Evolutionary conservation across 441 rosid species (phyloP).

Genomic region (Gossypium schwendimanii): DNA sequence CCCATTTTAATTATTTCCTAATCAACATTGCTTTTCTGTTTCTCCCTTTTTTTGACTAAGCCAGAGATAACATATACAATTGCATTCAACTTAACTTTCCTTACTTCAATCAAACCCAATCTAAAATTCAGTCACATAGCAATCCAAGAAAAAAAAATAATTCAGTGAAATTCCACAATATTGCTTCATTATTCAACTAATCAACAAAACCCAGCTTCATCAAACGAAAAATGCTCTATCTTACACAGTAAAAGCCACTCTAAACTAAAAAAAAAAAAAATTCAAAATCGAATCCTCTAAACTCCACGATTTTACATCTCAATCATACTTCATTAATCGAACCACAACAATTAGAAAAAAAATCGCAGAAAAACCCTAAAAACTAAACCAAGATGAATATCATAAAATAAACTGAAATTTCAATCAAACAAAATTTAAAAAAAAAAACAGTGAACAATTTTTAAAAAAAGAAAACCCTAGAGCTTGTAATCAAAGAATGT

Average conservation of each 20-base stretch:
- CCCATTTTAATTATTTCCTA: conserved; percentile 2
- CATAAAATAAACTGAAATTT: conserved; percentile 23
- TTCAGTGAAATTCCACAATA: background rate
- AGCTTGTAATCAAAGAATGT: conserved; percentile 24
- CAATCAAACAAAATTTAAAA: conserved; percentile 4
- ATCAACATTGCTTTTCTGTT: background rate
- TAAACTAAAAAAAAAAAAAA: conserved; percentile 2
- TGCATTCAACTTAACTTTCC: conserved; percentile 13
- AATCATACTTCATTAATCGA: conserved; percentile 35
- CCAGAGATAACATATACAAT: background rate
- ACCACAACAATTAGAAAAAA: conserved; percentile 10
- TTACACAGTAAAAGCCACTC: conserved; percentile 4
- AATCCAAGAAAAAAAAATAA: background rate
- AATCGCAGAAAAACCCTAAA: conserved; percentile 35
- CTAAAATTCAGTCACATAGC: background rate
- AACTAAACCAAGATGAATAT: conserved; percentile 25
- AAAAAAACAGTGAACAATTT: conserved; percentile 8
- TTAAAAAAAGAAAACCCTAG: conserved; percentile 24
- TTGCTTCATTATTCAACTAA: conserved; percentile 11
- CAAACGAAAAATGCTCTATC: conserved; percentile 18
- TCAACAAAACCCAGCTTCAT: conserved; percentile 9
- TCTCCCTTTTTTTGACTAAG: background rate
- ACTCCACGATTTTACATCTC: conserved; percentile 20
- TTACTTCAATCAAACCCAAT: conserved; percentile 13
- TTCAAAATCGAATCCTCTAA: conserved; percentile 15